phyloP scores from a whole-genome alignment of 1,284 basidiomycete genomes.

The Hypsizygus ulmarius region DNA sequence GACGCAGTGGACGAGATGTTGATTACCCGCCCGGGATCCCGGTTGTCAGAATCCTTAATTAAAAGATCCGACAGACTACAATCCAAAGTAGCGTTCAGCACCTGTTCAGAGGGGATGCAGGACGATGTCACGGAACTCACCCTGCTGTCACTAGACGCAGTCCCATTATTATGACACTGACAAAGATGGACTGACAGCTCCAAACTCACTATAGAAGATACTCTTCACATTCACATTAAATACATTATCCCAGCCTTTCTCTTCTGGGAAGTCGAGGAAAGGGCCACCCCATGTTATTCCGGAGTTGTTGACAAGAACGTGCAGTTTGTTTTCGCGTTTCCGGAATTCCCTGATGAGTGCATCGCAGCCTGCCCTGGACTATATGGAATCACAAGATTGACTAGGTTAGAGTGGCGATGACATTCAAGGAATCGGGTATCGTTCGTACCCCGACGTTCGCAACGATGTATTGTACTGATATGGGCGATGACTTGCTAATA shows the following conservation, averaged over 20 bases:
- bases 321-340: conserved; percentile 65
- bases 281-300: conserved; percentile 80
- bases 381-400: background rate
- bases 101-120: background rate
- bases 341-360: conserved; percentile 69
- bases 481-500: conserved; percentile 57
- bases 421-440: background rate
- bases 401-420: conserved; percentile 1
- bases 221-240: conserved; percentile 80
- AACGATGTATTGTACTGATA: conserved; percentile 67
- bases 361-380: conserved; percentile 82
- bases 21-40: conserved; percentile 73
- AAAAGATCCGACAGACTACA: conserved; percentile 61
- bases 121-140: conserved; percentile 32
- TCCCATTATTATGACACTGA: conserved; percentile 1
- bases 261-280: conserved; percentile 72
- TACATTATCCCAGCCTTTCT: conserved; percentile 82
- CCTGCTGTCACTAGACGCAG: conserved; percentile 60
- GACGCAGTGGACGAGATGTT: conserved; percentile 80
- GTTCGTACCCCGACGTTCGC: conserved; percentile 66
- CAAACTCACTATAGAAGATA: conserved; percentile 68
- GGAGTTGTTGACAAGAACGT: conserved; percentile 81
- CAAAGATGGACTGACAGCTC: background rate
- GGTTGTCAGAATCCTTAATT: conserved; percentile 60
- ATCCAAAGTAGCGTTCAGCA: conserved; percentile 2